Percentiles rank a stretch among this genome's conserved stretches.
Conservation (phyloP, 495 filamentous ascomycete species). For the Ascobolus immersus region DNA sequence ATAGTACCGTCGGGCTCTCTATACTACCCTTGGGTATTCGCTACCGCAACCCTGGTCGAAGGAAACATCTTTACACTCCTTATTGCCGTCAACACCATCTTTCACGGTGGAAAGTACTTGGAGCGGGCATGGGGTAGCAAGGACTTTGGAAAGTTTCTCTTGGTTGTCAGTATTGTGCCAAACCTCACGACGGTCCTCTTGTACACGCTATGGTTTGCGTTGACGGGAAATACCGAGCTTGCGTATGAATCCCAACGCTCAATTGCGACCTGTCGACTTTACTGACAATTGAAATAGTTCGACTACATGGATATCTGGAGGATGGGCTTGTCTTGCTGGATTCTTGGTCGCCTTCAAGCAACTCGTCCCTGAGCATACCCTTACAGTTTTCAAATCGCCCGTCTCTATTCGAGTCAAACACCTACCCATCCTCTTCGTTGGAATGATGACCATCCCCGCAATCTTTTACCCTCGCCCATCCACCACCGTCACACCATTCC, state of each 20-base stretch:
- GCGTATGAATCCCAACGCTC: constrained; percentile 31
- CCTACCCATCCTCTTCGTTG: not conserved
- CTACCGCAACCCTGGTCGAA: constrained; percentile 71
- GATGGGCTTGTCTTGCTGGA: constrained; percentile 65
- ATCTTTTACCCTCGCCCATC: constrained; percentile 56
- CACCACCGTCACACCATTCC: constrained; percentile 57
- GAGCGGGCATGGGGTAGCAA: constrained; percentile 88
- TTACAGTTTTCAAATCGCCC: constrained; percentile 65
- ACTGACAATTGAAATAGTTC: constrained; percentile 1
- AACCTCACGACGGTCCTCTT: constrained; percentile 48
- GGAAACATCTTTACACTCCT: constrained; percentile 72
- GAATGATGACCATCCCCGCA: constrained; percentile 53
- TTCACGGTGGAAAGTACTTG: constrained; percentile 83
- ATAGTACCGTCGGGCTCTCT: constrained; percentile 60
- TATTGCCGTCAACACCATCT: constrained; percentile 55
- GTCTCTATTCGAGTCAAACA: constrained; percentile 65
- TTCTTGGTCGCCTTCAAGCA: constrained; percentile 98
- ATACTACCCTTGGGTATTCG: constrained; percentile 77
- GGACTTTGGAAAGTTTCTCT: constrained; percentile 77
- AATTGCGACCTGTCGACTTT: not conserved
- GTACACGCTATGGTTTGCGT: constrained; percentile 43
- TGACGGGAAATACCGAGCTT: constrained; percentile 39
- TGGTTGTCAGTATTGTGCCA: constrained; percentile 50
- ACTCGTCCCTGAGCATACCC: constrained; percentile 92
- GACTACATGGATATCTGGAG: constrained; percentile 42